phyloP scores from a whole-genome alignment of 1,139 yeast species.

The Blastobotrys arbuscula region DNA sequence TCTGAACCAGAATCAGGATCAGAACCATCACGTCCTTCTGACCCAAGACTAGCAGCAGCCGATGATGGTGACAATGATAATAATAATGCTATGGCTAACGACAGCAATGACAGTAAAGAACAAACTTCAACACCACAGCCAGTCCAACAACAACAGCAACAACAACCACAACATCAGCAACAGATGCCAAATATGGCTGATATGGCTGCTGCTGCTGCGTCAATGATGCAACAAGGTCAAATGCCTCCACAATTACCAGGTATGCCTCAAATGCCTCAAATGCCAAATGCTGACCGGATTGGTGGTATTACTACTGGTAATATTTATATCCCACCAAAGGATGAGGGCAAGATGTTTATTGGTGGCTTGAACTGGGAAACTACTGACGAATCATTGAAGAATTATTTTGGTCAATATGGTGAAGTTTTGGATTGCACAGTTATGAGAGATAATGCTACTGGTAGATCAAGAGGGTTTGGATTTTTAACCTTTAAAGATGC shows the following conservation, averaged over 20 bases:
- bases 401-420: slow-evolving; percentile 85
- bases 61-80: slow-evolving; percentile 6
- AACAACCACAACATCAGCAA: slow-evolving; percentile 9
- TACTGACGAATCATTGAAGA: slow-evolving; percentile 68
- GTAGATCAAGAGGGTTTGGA: slow-evolving; percentile 96
- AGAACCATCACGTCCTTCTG: slow-evolving; percentile 3
- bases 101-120: background rate
- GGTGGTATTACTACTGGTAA: slow-evolving; percentile 37
- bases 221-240: slow-evolving; percentile 24
- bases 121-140: background rate
- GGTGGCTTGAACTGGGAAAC: slow-evolving; percentile 99
- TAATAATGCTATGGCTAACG: slow-evolving; percentile 3
- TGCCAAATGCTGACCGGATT: slow-evolving; percentile 16
- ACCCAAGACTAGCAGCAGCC: background rate
- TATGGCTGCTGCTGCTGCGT: slow-evolving; percentile 27
- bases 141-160: background rate
- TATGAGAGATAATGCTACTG: slow-evolving; percentile 87
- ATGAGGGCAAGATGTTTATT: slow-evolving; percentile 88
- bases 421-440: slow-evolving; percentile 85
- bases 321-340: slow-evolving; percentile 38
- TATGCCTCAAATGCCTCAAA: slow-evolving; percentile 12
- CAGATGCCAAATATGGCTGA: slow-evolving; percentile 17
- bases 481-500: slow-evolving; percentile 85
- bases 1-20: slow-evolving; percentile 1
- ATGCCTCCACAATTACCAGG: slow-evolving; percentile 10